Percentiles rank a stretch among this genome's conserved stretches.
phyloP scores from a whole-genome alignment of 1,284 basidiomycete species.

The Vanrija sp. region DNA sequence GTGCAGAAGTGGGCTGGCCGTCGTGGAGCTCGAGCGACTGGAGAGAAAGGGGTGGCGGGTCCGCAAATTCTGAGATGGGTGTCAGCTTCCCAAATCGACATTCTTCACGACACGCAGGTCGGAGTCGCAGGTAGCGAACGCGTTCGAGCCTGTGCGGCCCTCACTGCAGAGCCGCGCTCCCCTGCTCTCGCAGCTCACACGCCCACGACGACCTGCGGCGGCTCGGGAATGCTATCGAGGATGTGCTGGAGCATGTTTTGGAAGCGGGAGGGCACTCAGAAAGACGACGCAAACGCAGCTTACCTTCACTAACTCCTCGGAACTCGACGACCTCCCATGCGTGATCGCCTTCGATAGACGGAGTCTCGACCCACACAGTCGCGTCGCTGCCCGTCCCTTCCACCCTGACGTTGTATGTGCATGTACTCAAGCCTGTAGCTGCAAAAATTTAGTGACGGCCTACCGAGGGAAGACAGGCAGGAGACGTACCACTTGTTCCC shows the following conservation, averaged over 20 bases:
- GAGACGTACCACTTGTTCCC: conserved; percentile 54
- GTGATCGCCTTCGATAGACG: conserved; percentile 49
- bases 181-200: too few species aligned
- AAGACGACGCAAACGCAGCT: too few species aligned
- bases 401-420: conserved; percentile 67
- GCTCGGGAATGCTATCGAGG: too few species aligned
- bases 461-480: conserved; percentile 54
- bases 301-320: conserved; percentile 76
- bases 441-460: conserved; percentile 49
- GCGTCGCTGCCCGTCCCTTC: conserved; percentile 49
- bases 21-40: conserved; percentile 15
- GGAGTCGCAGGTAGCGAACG: neutral
- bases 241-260: too few species aligned
- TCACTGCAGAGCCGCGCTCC: too few species aligned
- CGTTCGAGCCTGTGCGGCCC: too few species aligned
- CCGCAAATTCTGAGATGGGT: conserved; percentile 60
- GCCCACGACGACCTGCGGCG: too few species aligned
- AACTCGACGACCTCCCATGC: conserved; percentile 69
- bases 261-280: too few species aligned
- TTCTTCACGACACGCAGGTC: neutral
- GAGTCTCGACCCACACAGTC: conserved; percentile 63
- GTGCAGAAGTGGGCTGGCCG: conserved; percentile 6
- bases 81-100: neutral
- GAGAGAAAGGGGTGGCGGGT: conserved; percentile 55
- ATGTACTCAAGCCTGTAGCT: conserved; percentile 71